These are phyloP conservation scores for Rauvolfia tetraphylla DNA, from an alignment of 257 asterid species.

Conservation along the genomic window DNA sequence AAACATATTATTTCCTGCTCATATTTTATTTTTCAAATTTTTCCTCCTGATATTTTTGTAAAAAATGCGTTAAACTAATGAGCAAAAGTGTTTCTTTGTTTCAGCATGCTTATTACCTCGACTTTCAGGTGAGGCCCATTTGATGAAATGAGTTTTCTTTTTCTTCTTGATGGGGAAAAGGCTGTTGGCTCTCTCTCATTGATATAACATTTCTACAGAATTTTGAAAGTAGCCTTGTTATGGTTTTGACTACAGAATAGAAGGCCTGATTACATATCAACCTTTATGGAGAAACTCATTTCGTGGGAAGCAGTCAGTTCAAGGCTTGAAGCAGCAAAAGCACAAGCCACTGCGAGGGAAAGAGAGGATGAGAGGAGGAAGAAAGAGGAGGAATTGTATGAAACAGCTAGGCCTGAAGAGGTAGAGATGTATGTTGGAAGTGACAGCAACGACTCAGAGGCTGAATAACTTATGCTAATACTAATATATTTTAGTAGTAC, in stretches of 20 bases:
- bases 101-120: constrained; percentile 96
- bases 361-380: constrained; percentile 44
- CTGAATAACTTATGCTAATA: constrained; percentile 29
- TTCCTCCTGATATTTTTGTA: background rate
- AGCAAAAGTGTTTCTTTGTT: constrained; percentile 3
- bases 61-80: background rate
- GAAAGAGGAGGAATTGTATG: constrained; percentile 33
- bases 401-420: constrained; percentile 21
- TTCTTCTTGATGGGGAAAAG: background rate
- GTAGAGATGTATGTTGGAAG: constrained; percentile 45
- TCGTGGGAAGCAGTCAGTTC: constrained; percentile 88
- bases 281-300: constrained; percentile 83
- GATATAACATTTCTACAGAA: background rate
- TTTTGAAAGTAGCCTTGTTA: background rate
- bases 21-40: background rate
- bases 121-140: constrained; percentile 60
- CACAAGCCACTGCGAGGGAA: constrained; percentile 57
- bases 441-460: constrained; percentile 35
- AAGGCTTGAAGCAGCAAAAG: constrained; percentile 82
- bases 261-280: constrained; percentile 72
- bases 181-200: background rate
- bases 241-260: constrained; percentile 49
- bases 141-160: constrained; percentile 10
- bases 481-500: background rate
- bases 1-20: background rate